A percentile compares a stretch with the other conserved stretches of the same genome.
phyloP scores from a whole-genome alignment of 23 red algal genomes.

The Gracilaria domingensis region DNA sequence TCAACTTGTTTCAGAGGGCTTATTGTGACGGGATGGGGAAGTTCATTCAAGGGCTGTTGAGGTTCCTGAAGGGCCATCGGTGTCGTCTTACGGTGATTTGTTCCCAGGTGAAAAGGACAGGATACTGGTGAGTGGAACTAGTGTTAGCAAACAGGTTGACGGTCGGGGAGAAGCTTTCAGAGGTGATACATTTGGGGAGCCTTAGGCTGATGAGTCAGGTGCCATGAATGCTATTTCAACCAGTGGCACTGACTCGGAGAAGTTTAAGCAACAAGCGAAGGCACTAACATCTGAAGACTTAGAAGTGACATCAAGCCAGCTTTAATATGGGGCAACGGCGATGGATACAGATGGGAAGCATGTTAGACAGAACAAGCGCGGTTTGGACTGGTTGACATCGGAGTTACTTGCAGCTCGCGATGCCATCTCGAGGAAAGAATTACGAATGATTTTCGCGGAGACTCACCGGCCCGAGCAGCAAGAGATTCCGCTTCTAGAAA shows the following conservation, averaged over 20 bases:
- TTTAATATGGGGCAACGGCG: background rate
- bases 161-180: conserved; percentile 17
- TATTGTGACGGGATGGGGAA: conserved; percentile 24
- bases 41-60: conserved; percentile 12
- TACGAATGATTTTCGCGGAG: conserved; percentile 67
- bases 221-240: background rate
- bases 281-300: background rate
- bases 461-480: conserved; percentile 51
- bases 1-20: background rate
- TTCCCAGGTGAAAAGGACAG: conserved; percentile 46
- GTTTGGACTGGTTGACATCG: conserved; percentile 53
- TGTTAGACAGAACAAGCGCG: conserved; percentile 38
- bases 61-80: conserved; percentile 30
- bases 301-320: background rate
- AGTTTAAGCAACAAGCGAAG: too few relatives aligned
- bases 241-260: background rate
- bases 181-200: conserved; percentile 4
- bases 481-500: conserved; percentile 47
- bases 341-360: conserved; percentile 31
- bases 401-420: conserved; percentile 56
- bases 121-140: background rate
- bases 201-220: background rate
- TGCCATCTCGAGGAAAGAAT: conserved; percentile 57
- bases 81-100: conserved; percentile 37
- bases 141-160: background rate